Evolutionary conservation across 2,329 filamentous ascomycete species (phyloP).

Genomic region (Microdochium bolleyi): DNA sequence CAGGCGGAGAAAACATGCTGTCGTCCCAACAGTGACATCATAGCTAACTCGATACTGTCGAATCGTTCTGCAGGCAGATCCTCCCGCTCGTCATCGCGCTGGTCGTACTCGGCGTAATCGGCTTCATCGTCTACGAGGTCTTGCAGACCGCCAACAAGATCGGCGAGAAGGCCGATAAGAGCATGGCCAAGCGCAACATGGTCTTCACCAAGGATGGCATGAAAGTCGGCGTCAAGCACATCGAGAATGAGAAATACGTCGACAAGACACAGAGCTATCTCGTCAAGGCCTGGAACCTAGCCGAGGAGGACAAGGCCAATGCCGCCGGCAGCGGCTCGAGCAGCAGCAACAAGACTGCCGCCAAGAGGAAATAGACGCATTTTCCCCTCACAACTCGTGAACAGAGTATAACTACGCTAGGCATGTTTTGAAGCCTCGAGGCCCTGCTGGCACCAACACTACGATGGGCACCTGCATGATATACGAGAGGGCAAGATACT

Average conservation of each 20-base stretch:
- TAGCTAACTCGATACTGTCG: too few relatives aligned
- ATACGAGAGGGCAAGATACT: too few relatives aligned
- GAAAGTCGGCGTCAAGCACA: constrained; percentile 60
- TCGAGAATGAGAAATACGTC: constrained; percentile 62
- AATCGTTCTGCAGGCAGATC: constrained; percentile 47
- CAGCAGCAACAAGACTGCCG: background rate
- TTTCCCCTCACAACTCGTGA: too few relatives aligned
- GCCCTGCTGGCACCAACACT: too few relatives aligned
- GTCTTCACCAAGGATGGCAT: constrained; percentile 69
- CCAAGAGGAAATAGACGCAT: background rate
- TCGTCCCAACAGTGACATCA: too few relatives aligned
- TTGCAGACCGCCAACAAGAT: constrained; percentile 62
- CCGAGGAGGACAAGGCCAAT: constrained; percentile 6
- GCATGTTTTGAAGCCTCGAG: too few relatives aligned
- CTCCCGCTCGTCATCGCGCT: constrained; percentile 61
- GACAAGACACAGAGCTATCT: constrained; percentile 64
- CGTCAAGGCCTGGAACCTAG: constrained; percentile 58
- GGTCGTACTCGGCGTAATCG: constrained; percentile 44
- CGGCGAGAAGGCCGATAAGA: constrained; percentile 54
- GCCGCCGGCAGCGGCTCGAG: background rate
- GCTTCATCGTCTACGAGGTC: constrained; percentile 64
- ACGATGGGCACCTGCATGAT: too few relatives aligned
- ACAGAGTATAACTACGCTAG: too few relatives aligned
- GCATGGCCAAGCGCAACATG: constrained; percentile 70
- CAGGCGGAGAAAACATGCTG: too few relatives aligned